Evolutionary conservation across 164 flowering plant species (phyloP).

Genomic region (Nymphaea thermarum): DNA sequence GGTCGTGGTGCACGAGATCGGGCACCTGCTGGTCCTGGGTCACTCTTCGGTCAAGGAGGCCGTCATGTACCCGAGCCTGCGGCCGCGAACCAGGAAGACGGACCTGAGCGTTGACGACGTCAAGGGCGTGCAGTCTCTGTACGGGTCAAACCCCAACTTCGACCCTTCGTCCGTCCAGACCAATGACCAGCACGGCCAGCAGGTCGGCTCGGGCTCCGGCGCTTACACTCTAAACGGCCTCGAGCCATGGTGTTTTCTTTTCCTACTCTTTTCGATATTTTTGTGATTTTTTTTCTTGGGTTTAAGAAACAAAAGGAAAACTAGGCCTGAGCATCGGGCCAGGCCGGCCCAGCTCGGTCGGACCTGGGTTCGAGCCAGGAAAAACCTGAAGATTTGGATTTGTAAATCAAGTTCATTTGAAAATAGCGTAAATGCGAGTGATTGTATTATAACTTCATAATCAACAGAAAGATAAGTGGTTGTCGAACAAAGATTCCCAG

Average conservation of each 20-base stretch:
- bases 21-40: constrained; percentile 57
- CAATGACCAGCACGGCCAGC: constrained; percentile 12
- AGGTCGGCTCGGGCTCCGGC: constrained; percentile 1
- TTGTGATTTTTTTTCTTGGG: background rate
- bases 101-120: constrained; percentile 54
- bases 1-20: constrained; percentile 74
- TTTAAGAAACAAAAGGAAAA: too few relatives aligned
- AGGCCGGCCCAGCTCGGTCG: too few relatives aligned
- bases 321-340: too few relatives aligned
- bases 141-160: constrained; percentile 74
- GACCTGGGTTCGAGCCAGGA: too few relatives aligned
- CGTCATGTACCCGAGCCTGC: constrained; percentile 68
- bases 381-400: too few relatives aligned
- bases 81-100: constrained; percentile 45
- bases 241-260: background rate
- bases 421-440: too few relatives aligned
- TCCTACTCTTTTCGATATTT: background rate
- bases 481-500: too few relatives aligned
- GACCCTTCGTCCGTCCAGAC: constrained; percentile 19
- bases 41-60: constrained; percentile 47
- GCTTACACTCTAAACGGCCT: background rate
- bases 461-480: too few relatives aligned
- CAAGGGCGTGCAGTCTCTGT: constrained; percentile 57
- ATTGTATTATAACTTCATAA: too few relatives aligned
- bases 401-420: too few relatives aligned